Base-by-base conservation (phyloP, 129 eudicot species). In the Saposhnikovia divaricata region DNA sequence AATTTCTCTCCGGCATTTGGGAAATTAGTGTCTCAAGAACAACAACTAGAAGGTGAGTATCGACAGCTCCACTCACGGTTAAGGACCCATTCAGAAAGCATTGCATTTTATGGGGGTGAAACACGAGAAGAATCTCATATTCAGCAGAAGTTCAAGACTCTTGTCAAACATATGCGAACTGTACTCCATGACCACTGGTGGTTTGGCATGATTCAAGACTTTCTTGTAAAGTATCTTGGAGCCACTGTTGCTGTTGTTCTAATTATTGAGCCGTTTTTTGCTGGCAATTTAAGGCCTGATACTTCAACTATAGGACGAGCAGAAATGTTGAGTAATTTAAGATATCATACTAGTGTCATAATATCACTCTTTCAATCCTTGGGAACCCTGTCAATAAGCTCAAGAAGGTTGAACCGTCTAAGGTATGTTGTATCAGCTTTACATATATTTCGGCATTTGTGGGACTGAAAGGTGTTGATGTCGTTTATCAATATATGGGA, bases 191-290 rank as follows among this genome's bases (percentile, higher is more conserved):
- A 96, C 39, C 96, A 96, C 76, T 96, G 99, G 99, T 96, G 99
- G 99, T 96, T 96, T 89, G 99, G 99, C 82, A 96, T 96, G 99
- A 89, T 96, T 81, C 99, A 96, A 45, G 99, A 96, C 82, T 96
- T 96, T 87, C 84, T 96, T 66, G 82, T 92, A 82, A 96, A 96
- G 91, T 96, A 96, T 85, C 98, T 96, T 85, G 99, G 99, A 81
- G 99, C 99, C 51, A 96, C 99, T 80, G 96, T 96, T 87, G 99
- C 99, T 85, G 99, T 96, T 75, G 80, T 96, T 78, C 81, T 96
- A 79, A 96, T 96, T 80, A 96, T 96, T 77, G 99, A 96, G 87
- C 99, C 99, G 71, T 96, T 96, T 84, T 96, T 96, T 80, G 88
- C 99, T 85, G 99, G 99, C 8, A 83, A 84, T 78, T 76, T 96